phyloP scores from a whole-genome alignment of 192 early-diverging fungal species.

The Globomyces pollinis-pini region DNA sequence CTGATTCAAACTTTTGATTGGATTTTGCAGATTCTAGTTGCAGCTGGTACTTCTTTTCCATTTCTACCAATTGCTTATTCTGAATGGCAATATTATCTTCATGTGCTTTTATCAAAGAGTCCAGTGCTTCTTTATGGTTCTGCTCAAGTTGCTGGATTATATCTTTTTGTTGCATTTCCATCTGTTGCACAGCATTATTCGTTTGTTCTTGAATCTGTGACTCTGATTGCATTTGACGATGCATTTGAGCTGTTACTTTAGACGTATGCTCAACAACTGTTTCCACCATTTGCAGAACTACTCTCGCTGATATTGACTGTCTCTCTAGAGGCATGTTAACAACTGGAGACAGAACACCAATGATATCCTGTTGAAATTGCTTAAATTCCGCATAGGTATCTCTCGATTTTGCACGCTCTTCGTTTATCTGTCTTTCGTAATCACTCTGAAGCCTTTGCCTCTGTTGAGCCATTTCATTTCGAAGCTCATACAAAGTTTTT shows the following conservation, averaged over 20 bases:
- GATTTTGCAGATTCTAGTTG: not conserved
- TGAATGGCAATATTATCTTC: not conserved
- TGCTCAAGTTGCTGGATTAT: not conserved
- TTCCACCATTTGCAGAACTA: not conserved
- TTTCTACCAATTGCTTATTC: not conserved
- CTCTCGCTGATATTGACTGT: not conserved
- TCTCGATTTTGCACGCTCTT: slow-evolving; percentile 5
- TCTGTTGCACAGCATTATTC: not conserved
- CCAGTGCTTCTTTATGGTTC: not conserved
- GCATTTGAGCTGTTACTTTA: not conserved
- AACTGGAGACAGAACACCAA: not conserved
- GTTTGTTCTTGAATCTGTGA: not conserved
- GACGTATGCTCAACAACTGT: not conserved
- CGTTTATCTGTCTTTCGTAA: slow-evolving; percentile 11
- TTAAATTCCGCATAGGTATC: slow-evolving; percentile 1
- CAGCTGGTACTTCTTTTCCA: not conserved
- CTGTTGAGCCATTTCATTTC: slow-evolving; percentile 16
- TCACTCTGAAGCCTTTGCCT: slow-evolving; percentile 4
- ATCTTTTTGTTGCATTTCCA: not conserved
- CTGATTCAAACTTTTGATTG: not conserved
- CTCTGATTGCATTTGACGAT: no score
- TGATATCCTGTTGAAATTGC: slow-evolving; percentile 6
- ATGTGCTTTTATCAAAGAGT: not conserved
- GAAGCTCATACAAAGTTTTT: slow-evolving; percentile 25
- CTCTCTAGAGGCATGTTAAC: not conserved